phyloP scores from a whole-genome alignment of 306 rosid genomes.

The Fragaria nilgerrensis region DNA sequence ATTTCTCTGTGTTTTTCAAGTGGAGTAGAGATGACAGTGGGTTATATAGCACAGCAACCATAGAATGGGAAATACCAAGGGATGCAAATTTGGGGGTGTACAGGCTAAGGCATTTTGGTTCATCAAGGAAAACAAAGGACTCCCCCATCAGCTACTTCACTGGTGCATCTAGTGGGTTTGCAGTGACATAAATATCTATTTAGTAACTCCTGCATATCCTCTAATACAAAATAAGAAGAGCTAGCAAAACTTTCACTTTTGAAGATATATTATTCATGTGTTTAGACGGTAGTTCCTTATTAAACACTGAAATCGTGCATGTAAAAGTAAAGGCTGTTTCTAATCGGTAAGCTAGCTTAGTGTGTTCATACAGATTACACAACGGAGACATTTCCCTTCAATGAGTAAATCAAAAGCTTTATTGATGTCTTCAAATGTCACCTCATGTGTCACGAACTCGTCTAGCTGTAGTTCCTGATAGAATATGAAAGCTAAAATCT shows the following conservation, averaged over 20 bases:
- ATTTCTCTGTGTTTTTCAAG: conserved; percentile 58
- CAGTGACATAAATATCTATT: conserved; percentile 42
- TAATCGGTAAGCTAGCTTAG: conserved; percentile 4
- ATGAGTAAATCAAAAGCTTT: conserved; percentile 68
- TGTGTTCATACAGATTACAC: conserved; percentile 75
- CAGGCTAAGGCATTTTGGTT: conserved; percentile 71
- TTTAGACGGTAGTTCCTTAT: not conserved
- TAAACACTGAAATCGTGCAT: not conserved
- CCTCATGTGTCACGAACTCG: conserved; percentile 71
- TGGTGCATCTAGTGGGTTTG: conserved; percentile 71
- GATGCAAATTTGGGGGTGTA: conserved; percentile 53
- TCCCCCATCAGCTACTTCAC: conserved; percentile 54
- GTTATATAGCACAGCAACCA: conserved; percentile 37
- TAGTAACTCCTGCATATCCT: not conserved
- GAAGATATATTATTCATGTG: not conserved
- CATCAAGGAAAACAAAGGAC: conserved; percentile 40
- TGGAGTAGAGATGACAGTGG: conserved; percentile 53
- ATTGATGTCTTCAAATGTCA: conserved; percentile 66
- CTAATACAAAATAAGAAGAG: conserved; percentile 18
- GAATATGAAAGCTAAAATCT: not conserved
- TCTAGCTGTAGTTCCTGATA: conserved; percentile 71
- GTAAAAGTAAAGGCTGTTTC: not conserved
- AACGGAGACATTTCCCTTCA: conserved; percentile 59
- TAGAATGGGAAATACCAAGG: conserved; percentile 74
- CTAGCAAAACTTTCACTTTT: not conserved